Percentiles rank a stretch among this genome's conserved stretches.
Evolutionary conservation across 129 eudicot genomes (phyloP).

Genomic region (Flaveria ramosissima): DNA sequence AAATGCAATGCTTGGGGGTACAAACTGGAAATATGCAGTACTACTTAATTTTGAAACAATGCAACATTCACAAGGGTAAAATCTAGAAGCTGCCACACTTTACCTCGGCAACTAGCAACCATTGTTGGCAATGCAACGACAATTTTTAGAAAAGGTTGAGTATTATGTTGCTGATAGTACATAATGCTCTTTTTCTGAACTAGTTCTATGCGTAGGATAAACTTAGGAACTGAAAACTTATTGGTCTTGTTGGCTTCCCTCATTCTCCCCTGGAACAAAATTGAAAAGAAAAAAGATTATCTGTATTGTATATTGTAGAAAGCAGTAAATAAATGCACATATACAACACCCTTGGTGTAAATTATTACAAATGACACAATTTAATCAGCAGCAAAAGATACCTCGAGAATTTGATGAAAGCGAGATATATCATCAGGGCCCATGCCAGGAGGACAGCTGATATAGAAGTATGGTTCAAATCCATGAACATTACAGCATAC

Average conservation of each 20-base stretch:
- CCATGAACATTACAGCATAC: constrained; percentile 97
- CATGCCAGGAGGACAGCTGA: constrained; percentile 93
- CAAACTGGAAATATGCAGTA: neutral
- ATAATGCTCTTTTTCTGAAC: constrained; percentile 90
- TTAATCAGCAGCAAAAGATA: constrained; percentile 25
- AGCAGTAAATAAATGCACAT: neutral
- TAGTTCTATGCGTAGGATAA: constrained; percentile 70
- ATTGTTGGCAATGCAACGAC: constrained; percentile 91
- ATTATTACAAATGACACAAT: neutral
- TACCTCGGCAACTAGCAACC: constrained; percentile 98
- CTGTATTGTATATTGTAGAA: neutral
- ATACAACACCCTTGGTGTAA: neutral
- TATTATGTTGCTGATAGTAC: constrained; percentile 80
- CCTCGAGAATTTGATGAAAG: constrained; percentile 89
- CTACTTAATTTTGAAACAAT: constrained; percentile 6
- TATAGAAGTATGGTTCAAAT: constrained; percentile 90
- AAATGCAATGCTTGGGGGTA: constrained; percentile 17
- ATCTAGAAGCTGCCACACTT: constrained; percentile 7
- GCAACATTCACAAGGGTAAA: neutral
- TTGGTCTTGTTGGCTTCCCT: constrained; percentile 72
- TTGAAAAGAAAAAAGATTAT: neutral
- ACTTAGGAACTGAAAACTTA: constrained; percentile 53
- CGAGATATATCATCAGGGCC: constrained; percentile 94
- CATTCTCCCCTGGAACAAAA: constrained; percentile 80
- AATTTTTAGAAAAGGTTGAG: constrained; percentile 88